Base-by-base conservation (phyloP, 176 grass and related monocot genomes). In the Rhynchospora breviuscula region DNA sequence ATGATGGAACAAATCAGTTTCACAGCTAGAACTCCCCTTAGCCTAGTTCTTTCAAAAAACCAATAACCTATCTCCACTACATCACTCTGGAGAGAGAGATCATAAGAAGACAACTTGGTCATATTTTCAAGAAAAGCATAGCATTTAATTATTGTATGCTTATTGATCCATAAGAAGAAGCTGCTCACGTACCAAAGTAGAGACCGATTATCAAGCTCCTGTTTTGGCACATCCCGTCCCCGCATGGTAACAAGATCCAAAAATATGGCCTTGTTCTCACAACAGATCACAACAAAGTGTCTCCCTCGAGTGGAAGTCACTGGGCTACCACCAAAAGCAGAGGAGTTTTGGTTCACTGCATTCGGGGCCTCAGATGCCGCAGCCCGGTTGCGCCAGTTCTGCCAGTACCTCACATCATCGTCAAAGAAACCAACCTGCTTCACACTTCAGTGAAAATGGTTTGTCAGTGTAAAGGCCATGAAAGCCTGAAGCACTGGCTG, bases 251-350 rank as follows among this genome's bases (percentile, higher is more conserved):
- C 96, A 53, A 99, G 90, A 88, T 95, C 96, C 83, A 99, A 87
- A 91, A 99, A 99, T 78, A 95, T 99, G 49, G 90, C 96, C 90
- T 99, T 99, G 67, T 99, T 99, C 87, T 95, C 96, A 68, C 96
- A 99, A 53, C 93, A 99, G 93, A 99, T 95, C 47, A 99, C 93
- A 79, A 99, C 90, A 95, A 99, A 99, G 84, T 99, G 96, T 43
- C 96, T 90, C 89, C 96, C 96, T 90, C 91, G 90, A 63, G 96
- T 99, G 47, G 96, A 99, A 77, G 96, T 91, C 62, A 91, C 89
- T 78, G 92, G 93, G 47, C 90, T 83, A 89, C 78, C 93, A 90
- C 78, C 93, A 83, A 95, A 93, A 74, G 88, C 90, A 31, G 91
- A 90, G 10, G 93, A 88, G 51, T 93, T 83, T 61, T 95, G 93